These are phyloP conservation scores for Hypomyces perniciosus DNA, from an alignment of 2,329 filamentous ascomycete genomes.

Conservation along the genomic window DNA sequence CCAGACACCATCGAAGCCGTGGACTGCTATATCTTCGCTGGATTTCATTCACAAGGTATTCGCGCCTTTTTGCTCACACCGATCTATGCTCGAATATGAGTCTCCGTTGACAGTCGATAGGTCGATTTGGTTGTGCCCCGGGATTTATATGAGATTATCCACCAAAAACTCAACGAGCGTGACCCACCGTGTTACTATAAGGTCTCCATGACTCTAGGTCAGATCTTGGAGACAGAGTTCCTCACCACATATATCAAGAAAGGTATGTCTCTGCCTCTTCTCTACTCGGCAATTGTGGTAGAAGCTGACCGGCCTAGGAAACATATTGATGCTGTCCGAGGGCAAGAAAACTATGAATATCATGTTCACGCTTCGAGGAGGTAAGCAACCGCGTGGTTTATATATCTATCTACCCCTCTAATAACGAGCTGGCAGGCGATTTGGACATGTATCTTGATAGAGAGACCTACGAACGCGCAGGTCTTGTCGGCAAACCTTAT, in stretches of 20 bases:
- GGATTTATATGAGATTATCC: conserved; percentile 50
- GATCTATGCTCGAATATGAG: neutral
- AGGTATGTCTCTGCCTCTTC: conserved; percentile 39
- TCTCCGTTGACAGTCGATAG: conserved; percentile 29
- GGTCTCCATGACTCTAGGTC: conserved; percentile 65
- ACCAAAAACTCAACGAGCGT: conserved; percentile 40
- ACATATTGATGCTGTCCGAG: conserved; percentile 78
- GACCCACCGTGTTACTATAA: conserved; percentile 51
- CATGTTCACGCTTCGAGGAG: conserved; percentile 64
- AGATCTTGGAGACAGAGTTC: conserved; percentile 68
- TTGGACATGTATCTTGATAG: conserved; percentile 74
- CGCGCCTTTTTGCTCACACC: neutral
- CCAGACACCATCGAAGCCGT: conserved; percentile 69
- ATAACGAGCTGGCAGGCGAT: conserved; percentile 42
- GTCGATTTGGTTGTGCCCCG: conserved; percentile 68
- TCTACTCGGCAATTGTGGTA: no score
- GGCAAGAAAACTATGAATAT: conserved; percentile 66
- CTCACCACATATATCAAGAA: conserved; percentile 81
- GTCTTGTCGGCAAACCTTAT: conserved; percentile 66
- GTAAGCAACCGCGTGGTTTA: conserved; percentile 32
- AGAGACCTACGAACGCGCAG: conserved; percentile 75
- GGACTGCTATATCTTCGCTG: conserved; percentile 59
- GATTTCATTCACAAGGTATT: conserved; percentile 63
- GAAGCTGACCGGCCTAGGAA: conserved; percentile 44
- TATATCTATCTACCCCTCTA: neutral